Evolutionary conservation across 805 yeast genomes (phyloP), one percentile per base, ranked within the genome.

Genomic region (Candida ficus): DNA sequence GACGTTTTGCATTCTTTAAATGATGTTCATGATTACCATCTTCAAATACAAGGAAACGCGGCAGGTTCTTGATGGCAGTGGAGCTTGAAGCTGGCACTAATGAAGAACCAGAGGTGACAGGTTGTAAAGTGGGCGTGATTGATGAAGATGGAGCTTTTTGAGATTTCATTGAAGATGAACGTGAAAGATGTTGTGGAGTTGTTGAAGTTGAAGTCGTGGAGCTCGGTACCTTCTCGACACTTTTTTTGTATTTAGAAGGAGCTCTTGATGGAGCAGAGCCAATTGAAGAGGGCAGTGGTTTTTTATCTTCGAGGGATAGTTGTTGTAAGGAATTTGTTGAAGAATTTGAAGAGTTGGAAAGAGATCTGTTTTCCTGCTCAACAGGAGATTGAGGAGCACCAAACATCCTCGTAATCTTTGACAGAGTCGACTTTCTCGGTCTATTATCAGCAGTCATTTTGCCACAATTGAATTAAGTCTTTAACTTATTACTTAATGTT

Each of bases 21-120:
- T 78, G 78, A 61, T 91, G 99, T 53, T 76, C 86, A 61, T 91
- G 99, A 11, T 64, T 46, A 5, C 95, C 95, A 49, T 81, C 82
- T 36, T 80, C 87, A 37, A 66, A 63, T 54, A 80, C 62, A 17
- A 65, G 52, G 55, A 81, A 80, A 32, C 90, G 55, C 10, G 53
- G 47, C 5, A 33, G 33, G 35, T 46, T 38, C 31, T 49, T 53
- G 12, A 18, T 12, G 4, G 29, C 6, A 6, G 23, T 21, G 23
- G 23, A 21, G 23, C 9, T 26, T 26, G 29, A n/a, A 11, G 29
- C 8, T 9, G 26, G 8, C 10, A 13, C 8, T n/a, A 34, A 11
- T 12, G 41, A 32, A 4, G 40, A 29, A 9, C 41, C 21, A 9
- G 42, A 41, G 28, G 34, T 27, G 17, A 20, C 26, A 18, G 27